phyloP scores from a whole-genome alignment of 2,329 filamentous ascomycete species.

The Thelonectria olida region DNA sequence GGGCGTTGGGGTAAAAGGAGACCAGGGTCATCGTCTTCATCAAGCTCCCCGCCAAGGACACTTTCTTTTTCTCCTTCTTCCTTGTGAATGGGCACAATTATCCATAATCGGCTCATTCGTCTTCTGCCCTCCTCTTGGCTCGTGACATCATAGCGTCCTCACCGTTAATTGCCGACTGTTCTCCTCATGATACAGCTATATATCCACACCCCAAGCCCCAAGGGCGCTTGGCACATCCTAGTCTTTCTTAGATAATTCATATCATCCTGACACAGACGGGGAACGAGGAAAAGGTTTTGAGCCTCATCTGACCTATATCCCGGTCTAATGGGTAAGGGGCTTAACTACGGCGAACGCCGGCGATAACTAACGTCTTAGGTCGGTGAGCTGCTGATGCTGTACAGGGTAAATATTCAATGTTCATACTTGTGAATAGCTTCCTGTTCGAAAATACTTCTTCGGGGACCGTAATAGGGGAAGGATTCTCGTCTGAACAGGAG shows the following conservation, averaged over 20 bases:
- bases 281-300: neutral
- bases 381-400: too few relatives aligned
- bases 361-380: too few relatives aligned
- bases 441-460: too few relatives aligned
- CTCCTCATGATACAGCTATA: neutral
- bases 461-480: too few relatives aligned
- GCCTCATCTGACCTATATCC: slow-evolving; percentile 10
- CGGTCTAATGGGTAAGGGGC: neutral
- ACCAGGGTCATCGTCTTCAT: neutral
- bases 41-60: neutral
- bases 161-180: neutral
- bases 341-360: neutral
- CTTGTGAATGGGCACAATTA: neutral
- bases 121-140: neutral
- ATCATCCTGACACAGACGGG: neutral
- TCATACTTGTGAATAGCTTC: too few relatives aligned
- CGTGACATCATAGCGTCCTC: neutral
- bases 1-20: slow-evolving; percentile 9
- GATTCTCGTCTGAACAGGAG: too few relatives aligned
- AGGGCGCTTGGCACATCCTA: neutral
- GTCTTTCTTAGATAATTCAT: neutral
- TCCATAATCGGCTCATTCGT: neutral
- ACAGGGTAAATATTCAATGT: too few relatives aligned
- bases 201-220: neutral
- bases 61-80: neutral